phyloP scores from a whole-genome alignment of 495 filamentous ascomycete species.

The Penicillium angulare region DNA sequence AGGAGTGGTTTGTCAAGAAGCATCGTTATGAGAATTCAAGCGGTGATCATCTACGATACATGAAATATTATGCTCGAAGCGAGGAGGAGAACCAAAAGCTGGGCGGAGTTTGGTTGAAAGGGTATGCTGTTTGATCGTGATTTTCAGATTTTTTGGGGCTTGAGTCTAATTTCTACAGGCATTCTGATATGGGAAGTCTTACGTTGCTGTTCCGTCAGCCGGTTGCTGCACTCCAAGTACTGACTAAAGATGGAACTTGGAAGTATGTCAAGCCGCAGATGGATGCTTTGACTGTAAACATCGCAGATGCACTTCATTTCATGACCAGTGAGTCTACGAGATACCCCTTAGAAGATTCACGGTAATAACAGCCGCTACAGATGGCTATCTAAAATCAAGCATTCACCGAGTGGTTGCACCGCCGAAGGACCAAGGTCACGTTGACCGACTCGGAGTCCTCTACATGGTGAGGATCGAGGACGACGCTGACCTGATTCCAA shows the following conservation, averaged over 20 bases:
- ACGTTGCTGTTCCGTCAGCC: constrained; percentile 57
- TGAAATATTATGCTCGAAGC: constrained; percentile 49
- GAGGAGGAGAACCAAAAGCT: constrained; percentile 44
- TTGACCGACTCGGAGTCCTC: constrained; percentile 47
- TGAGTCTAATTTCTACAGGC: constrained; percentile 13
- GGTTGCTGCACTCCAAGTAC: constrained; percentile 54
- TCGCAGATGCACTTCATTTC: constrained; percentile 45
- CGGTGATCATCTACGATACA: constrained; percentile 52
- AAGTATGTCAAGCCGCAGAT: constrained; percentile 27
- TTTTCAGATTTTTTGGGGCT: too few species aligned
- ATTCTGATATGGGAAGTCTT: constrained; percentile 53
- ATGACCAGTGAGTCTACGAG: constrained; percentile 32
- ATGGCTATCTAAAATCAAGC: constrained; percentile 45
- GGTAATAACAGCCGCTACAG: background rate
- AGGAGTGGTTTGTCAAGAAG: constrained; percentile 47
- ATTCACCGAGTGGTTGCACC: constrained; percentile 50
- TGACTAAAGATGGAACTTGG: constrained; percentile 26
- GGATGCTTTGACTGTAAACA: constrained; percentile 48
- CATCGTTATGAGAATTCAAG: constrained; percentile 49
- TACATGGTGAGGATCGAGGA: constrained; percentile 49
- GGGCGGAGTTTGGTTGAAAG: constrained; percentile 42
- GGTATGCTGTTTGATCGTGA: constrained; percentile 10
- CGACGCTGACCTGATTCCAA: background rate
- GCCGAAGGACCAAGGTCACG: constrained; percentile 44
- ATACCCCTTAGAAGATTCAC: too few species aligned